Evolutionary conservation across 2,329 filamentous ascomycete genomes (phyloP).

Genomic region (Xylariales sp.): DNA sequence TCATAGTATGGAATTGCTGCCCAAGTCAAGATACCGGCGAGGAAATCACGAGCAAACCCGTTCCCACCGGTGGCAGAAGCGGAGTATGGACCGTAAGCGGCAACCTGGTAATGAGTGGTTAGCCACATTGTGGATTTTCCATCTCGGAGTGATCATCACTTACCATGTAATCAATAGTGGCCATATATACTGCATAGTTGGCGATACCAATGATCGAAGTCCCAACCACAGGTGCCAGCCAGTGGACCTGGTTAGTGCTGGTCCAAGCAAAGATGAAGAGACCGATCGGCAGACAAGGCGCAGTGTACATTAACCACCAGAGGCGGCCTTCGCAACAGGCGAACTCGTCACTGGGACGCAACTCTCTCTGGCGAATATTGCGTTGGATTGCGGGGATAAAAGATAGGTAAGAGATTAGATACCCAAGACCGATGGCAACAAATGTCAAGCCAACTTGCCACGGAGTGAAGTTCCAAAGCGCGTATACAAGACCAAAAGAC

Average conservation of each 20-base stretch:
- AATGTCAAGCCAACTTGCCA: conserved; percentile 30
- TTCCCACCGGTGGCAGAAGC: conserved; percentile 65
- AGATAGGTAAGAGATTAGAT: conserved; percentile 52
- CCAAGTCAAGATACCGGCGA: conserved; percentile 59
- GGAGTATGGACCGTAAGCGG: conserved; percentile 61
- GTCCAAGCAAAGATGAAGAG: conserved; percentile 61
- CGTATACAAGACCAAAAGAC: conserved; percentile 54
- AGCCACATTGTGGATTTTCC: background rate
- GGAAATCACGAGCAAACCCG: conserved; percentile 60
- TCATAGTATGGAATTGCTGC: conserved; percentile 52
- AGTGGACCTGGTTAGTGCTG: conserved; percentile 48
- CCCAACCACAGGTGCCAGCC: conserved; percentile 60
- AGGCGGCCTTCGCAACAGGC: conserved; percentile 60
- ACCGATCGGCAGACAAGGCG: conserved; percentile 54
- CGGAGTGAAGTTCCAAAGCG: conserved; percentile 52
- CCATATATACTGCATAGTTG: conserved; percentile 61
- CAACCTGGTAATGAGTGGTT: conserved; percentile 29
- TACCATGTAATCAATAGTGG: conserved; percentile 62
- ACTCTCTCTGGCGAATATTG: conserved; percentile 35
- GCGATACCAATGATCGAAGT: conserved; percentile 57
- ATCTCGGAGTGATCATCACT: background rate
- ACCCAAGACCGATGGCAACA: conserved; percentile 45
- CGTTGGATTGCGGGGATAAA: conserved; percentile 47
- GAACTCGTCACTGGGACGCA: conserved; percentile 39
- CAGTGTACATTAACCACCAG: conserved; percentile 56